These are phyloP conservation scores for Sarocladiaceae sp. DNA, from an alignment of 2,329 filamentous ascomycete genomes.

Conservation along the genomic window DNA sequence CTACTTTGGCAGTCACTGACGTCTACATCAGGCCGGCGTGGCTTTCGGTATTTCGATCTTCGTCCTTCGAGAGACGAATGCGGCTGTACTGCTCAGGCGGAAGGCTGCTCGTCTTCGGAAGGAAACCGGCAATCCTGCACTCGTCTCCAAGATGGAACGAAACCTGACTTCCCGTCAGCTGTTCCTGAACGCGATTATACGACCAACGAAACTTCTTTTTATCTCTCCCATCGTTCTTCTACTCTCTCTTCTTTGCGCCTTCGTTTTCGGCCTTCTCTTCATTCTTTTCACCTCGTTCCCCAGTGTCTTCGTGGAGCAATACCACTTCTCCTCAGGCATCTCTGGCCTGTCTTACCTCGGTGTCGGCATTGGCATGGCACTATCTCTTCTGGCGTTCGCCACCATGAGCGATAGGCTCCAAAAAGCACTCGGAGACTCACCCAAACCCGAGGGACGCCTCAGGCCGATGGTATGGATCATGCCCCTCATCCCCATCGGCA, in stretches of 20 bases:
- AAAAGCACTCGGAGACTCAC: slow-evolving; percentile 3
- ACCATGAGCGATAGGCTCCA: slow-evolving; percentile 9
- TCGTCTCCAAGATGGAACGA: slow-evolving; percentile 41
- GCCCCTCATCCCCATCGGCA: slow-evolving; percentile 9
- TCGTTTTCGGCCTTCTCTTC: slow-evolving; percentile 49
- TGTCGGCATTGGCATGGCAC: slow-evolving; percentile 13
- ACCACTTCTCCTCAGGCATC: slow-evolving; percentile 27
- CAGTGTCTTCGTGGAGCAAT: slow-evolving; percentile 37
- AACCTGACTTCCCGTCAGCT: slow-evolving; percentile 21
- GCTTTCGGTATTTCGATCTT: slow-evolving; percentile 25
- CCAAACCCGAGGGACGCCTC: slow-evolving; percentile 6
- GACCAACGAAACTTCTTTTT: slow-evolving; percentile 45
- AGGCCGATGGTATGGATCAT: background rate
- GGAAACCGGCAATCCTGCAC: slow-evolving; percentile 25
- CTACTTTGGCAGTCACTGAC: background rate
- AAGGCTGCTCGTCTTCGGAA: slow-evolving; percentile 30
- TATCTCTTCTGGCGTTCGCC: slow-evolving; percentile 11
- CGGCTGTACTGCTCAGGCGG: slow-evolving; percentile 27
- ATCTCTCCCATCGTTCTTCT: slow-evolving; percentile 38
- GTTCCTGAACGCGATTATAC: slow-evolving; percentile 31
- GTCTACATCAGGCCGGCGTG: slow-evolving; percentile 18
- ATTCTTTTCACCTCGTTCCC: slow-evolving; percentile 50
- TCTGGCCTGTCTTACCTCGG: slow-evolving; percentile 18
- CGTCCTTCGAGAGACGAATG: slow-evolving; percentile 30
- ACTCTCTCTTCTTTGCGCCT: slow-evolving; percentile 41